phyloP scores from a whole-genome alignment of 2,329 filamentous ascomycete genomes.

The Aspergillus intermedius region DNA sequence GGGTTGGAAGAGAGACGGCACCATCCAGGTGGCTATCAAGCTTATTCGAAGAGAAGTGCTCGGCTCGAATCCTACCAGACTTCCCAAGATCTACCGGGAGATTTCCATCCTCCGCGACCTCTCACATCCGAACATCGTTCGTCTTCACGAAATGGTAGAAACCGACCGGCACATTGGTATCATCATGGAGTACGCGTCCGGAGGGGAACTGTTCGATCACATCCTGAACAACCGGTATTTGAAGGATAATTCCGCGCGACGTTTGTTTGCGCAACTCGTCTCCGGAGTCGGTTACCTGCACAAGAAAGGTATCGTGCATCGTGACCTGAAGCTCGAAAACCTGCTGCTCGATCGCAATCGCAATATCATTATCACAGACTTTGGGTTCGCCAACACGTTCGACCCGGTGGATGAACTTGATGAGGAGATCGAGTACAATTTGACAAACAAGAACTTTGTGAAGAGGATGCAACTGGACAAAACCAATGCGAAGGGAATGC shows the following conservation, averaged over 20 bases:
- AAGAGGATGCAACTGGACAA: slow-evolving; percentile 81
- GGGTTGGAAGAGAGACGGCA: slow-evolving; percentile 94
- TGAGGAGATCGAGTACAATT: slow-evolving; percentile 82
- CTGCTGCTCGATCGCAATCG: slow-evolving; percentile 88
- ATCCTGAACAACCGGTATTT: slow-evolving; percentile 95
- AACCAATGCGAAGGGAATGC: slow-evolving; percentile 63
- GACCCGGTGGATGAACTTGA: slow-evolving; percentile 79
- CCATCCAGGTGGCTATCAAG: slow-evolving; percentile 94
- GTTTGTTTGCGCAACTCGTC: slow-evolving; percentile 89
- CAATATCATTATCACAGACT: slow-evolving; percentile 99
- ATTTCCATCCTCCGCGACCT: slow-evolving; percentile 83
- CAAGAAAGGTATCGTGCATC: slow-evolving; percentile 97
- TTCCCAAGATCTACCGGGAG: slow-evolving; percentile 96
- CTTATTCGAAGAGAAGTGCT: slow-evolving; percentile 88
- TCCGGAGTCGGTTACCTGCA: slow-evolving; percentile 96
- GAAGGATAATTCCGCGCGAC: slow-evolving; percentile 84
- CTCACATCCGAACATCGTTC: slow-evolving; percentile 93
- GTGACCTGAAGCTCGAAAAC: slow-evolving; percentile 95
- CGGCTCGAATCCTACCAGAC: slow-evolving; percentile 76
- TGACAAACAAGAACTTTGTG: slow-evolving; percentile 81
- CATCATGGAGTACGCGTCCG: slow-evolving; percentile 95
- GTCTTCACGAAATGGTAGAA: slow-evolving; percentile 96
- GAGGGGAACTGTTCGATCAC: slow-evolving; percentile 95
- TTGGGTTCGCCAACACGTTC: slow-evolving; percentile 98
- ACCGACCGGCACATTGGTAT: slow-evolving; percentile 96